Evolutionary conservation across 352 stramenopile species (phyloP).

Genomic region (Phytophthora ohioensis): DNA sequence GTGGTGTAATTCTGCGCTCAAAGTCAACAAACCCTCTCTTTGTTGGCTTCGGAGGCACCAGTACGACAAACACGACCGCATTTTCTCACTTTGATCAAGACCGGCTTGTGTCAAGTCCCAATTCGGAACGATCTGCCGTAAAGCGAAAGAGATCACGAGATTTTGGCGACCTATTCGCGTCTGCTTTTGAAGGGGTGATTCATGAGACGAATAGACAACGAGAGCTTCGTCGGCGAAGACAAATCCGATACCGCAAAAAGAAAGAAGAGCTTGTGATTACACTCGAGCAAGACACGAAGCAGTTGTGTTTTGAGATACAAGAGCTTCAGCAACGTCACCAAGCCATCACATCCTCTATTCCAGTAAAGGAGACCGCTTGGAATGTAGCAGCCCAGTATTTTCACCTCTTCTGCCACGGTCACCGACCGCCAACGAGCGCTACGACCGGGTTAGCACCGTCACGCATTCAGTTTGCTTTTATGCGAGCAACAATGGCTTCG

Average conservation of each 20-base stretch:
- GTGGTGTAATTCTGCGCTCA: neutral
- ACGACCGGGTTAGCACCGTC: neutral
- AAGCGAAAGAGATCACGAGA: neutral
- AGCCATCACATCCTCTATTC: neutral
- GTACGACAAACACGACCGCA: neutral
- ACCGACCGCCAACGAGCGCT: neutral
- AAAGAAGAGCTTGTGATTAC: neutral
- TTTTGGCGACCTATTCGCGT: neutral
- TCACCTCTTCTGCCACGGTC: conserved; percentile 3
- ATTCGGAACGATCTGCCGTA: neutral
- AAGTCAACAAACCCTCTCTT: neutral
- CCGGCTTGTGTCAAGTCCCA: neutral
- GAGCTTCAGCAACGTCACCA: conserved; percentile 6
- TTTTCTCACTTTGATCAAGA: neutral
- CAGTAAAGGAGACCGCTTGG: neutral
- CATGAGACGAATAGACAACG: conserved; percentile 4
- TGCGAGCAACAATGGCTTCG: conserved; percentile 4
- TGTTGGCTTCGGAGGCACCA: neutral
- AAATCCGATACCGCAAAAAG: conserved; percentile 14
- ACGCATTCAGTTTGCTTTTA: conserved; percentile 1
- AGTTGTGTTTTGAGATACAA: conserved; percentile 1
- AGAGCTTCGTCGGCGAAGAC: conserved; percentile 2
- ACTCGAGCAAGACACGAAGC: neutral
- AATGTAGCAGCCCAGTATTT: conserved; percentile 9
- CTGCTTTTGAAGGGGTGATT: neutral